Base-by-base conservation (phyloP, 768 basidiomycete genomes). In the Rhodotorula toruloides region DNA sequence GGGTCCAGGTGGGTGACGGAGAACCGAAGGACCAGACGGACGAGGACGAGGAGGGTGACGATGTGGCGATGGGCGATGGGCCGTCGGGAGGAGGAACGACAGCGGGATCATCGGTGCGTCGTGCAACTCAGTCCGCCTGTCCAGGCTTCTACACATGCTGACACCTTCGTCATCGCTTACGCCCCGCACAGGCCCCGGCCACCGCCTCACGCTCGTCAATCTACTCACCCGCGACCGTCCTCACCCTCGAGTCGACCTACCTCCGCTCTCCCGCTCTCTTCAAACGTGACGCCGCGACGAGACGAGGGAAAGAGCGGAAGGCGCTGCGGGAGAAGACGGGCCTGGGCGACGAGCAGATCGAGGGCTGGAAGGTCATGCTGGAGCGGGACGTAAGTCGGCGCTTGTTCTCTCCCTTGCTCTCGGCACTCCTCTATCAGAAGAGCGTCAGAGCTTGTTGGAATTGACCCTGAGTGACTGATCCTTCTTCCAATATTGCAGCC, bases 311-410 rank as follows among this genome's bases (percentile, higher is more conserved):
- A 73, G 81, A 81, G 0, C 79, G 93, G 34, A 80, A 79, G 2
- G 84, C 87, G 47, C 79, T 98, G 60, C 84, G 82, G 71, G 79
- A 81, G 29, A 81, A 83, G 71, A 94, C 90, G 42, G 86, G 88
- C 82, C 68, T 68, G 85, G 79, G 76, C 16, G 85, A 96, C 73
- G 87, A 87, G 71, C 91, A 94, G 74, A 85, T 96, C 34, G 91
- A 96, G 77, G 92, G 91, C 0, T 96, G 91, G 91, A 83, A 79
- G 62, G 85, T 89, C 61, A 90, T 94, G 87, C 77, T 96, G 63
- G 93, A 97, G 63, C 80, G 87, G 71, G 87, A 93, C 74, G 92
- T 94, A 73, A 67, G 88, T 80, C 3, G 68, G 3, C 61, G 59
- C 40, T 12, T 67, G 25, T 61, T 53, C 16, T 22, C 40, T 53